These are phyloP conservation scores for Laetiporus sulphureus DNA, from an alignment of 1,284 basidiomycete genomes.

Conservation along the genomic window DNA sequence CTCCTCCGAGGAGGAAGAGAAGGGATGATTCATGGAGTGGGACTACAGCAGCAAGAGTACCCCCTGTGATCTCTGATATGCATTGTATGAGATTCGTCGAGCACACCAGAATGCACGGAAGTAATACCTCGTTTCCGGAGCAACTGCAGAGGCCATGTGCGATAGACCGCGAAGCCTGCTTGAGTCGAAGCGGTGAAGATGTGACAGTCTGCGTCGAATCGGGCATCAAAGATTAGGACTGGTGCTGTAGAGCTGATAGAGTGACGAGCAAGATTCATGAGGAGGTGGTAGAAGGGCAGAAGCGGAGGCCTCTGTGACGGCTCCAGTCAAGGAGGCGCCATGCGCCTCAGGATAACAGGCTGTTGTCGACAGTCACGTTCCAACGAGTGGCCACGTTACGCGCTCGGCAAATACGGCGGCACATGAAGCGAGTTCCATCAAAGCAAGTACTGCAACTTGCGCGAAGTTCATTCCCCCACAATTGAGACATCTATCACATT, in stretches of 20 bases:
- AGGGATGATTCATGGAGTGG: conserved; percentile 83
- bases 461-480: too few species aligned
- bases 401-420: too few species aligned
- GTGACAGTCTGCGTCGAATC: conserved; percentile 70
- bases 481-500: too few species aligned
- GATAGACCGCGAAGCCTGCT: conserved; percentile 85
- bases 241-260: conserved; percentile 77
- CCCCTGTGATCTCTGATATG: conserved; percentile 78
- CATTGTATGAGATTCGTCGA: conserved; percentile 1
- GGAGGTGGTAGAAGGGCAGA: conserved; percentile 16
- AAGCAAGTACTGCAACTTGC: too few species aligned
- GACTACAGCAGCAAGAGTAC: conserved; percentile 72
- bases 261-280: conserved; percentile 87
- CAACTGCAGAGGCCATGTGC: conserved; percentile 69
- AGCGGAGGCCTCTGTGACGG: conserved; percentile 3
- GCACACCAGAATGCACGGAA: conserved; percentile 7
- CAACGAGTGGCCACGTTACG: too few species aligned
- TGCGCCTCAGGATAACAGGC: too few species aligned
- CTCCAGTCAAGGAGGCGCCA: background rate
- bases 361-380: too few species aligned
- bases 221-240: conserved; percentile 70
- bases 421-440: too few species aligned
- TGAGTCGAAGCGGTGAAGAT: conserved; percentile 83
- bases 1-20: conserved; percentile 86
- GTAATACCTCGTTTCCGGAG: conserved; percentile 72